These are phyloP conservation scores for Penicillium argentinense DNA, from an alignment of 495 filamentous ascomycete genomes.

Conservation along the genomic window DNA sequence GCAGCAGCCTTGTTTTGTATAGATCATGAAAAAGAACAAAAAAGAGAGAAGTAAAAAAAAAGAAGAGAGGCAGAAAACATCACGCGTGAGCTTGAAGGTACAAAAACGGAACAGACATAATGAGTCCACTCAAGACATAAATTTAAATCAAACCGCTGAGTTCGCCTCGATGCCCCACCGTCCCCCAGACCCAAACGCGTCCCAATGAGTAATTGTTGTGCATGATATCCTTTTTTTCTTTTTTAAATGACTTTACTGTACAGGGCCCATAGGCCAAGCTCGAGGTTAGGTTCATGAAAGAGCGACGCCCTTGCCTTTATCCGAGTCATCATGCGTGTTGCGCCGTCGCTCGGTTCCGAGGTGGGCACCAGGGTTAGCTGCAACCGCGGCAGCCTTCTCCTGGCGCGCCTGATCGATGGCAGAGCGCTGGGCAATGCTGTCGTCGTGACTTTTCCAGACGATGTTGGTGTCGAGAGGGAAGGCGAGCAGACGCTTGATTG, in stretches of 20 bases:
- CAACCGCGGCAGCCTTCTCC: conserved; percentile 57
- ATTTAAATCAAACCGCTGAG: conserved; percentile 43
- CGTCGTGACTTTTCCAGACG: conserved; percentile 89
- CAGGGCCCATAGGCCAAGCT: conserved; percentile 39
- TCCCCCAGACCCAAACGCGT: conserved; percentile 42
- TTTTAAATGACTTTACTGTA: conserved; percentile 44
- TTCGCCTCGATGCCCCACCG: conserved; percentile 46
- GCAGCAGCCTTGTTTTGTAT: conserved; percentile 14
- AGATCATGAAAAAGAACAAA: conserved; percentile 6
- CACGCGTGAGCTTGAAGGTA: conserved; percentile 22
- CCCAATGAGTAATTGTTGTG: conserved; percentile 38
- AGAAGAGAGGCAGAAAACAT: conserved; percentile 19
- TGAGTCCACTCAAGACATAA: conserved; percentile 29
- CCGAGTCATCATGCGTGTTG: conserved; percentile 47
- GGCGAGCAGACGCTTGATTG: conserved; percentile 81
- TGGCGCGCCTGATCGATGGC: conserved; percentile 81
- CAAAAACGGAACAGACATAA: conserved; percentile 16
- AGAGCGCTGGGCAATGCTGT: conserved; percentile 76
- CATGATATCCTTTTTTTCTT: conserved; percentile 34
- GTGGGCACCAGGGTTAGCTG: conserved; percentile 30
- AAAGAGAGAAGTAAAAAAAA: conserved; percentile 16
- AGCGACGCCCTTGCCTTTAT: conserved; percentile 42
- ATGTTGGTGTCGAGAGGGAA: conserved; percentile 88
- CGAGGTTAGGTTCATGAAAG: conserved; percentile 27
- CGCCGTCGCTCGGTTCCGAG: conserved; percentile 46